Evolutionary conservation across 2,329 filamentous ascomycete species (phyloP), one percentile per base, ranked within the genome.

Genomic region (Colletotrichum theobromicola): DNA sequence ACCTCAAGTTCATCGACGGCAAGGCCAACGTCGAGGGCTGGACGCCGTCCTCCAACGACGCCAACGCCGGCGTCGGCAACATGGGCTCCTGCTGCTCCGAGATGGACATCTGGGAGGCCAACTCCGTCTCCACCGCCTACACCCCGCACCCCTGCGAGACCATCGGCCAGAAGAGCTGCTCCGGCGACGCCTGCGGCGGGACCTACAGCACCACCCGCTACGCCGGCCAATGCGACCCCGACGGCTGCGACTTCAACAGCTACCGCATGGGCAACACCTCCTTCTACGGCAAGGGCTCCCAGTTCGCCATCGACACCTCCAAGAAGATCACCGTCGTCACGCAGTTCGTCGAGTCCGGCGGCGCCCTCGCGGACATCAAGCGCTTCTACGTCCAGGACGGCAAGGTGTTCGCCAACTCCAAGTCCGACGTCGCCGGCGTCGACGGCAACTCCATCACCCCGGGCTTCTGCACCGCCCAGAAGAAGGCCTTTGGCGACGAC

Each of bases 171-270:
- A 80, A 81, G 66, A 85, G 87, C 74, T 93, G 91, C 86, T 81
- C 81, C 1, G 86, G 86, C 28, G 83, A 88, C 75, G 76, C 75
- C 7, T 92, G 90, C 77, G 90, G 90, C 73, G 91, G 88, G 73
- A 87, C 88, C 42, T 90, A 88, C 79, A 85, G 84, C 71, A 69
- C 78, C 68, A 83, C 88, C 78, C 90, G 92, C 76, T 93, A 93
- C 80, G 84, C 80, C 35, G 92, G 92, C 70, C 83, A 89, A 69
- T 94, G 93, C 82, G 93, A 94, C 81, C 90, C 91, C 75, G 91
- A 93, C 79, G 92, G 92, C 58, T 94, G 93, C 79, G 92, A 93
- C 82, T 93, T 92, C 88, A 93, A 93, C 88, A 81, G 88, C 66
- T 94, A 90, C 89, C 91, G 92, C 81, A 87, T 90, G 87, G 93